Conservation (phyloP, 2,329 filamentous ascomycete genomes). For the Didymella lethalis region DNA sequence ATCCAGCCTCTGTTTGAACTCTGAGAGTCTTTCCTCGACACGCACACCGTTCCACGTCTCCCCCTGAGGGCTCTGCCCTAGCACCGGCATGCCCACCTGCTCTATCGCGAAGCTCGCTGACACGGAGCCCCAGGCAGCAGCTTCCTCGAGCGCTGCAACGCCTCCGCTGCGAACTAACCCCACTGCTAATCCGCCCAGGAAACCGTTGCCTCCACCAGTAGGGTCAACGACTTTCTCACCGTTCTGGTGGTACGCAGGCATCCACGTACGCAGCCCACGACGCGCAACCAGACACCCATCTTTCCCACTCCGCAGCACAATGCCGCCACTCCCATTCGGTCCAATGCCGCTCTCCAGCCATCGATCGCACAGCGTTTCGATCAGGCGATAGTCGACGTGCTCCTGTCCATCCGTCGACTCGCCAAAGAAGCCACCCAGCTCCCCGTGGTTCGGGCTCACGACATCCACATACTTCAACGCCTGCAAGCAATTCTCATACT, state of each 20-base stretch:
- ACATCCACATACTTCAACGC: conserved; percentile 65
- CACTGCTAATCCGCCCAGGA: conserved; percentile 71
- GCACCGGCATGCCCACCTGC: conserved; percentile 81
- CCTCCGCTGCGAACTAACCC: conserved; percentile 61
- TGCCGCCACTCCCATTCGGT: conserved; percentile 55
- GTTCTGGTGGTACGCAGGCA: conserved; percentile 75
- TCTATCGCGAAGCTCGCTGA: conserved; percentile 94
- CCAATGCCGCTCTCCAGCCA: conserved; percentile 51
- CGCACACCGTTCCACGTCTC: conserved; percentile 60
- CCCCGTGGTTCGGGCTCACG: conserved; percentile 82
- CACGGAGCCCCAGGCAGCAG: conserved; percentile 78
- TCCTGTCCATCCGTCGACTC: conserved; percentile 44
- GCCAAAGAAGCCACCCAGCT: conserved; percentile 87
- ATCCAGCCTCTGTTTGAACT: conserved; percentile 52
- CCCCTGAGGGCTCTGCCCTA: conserved; percentile 50
- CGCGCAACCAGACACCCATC: conserved; percentile 69
- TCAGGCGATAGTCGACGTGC: conserved; percentile 48
- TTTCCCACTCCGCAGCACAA: conserved; percentile 75
- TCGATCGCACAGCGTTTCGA: conserved; percentile 53
- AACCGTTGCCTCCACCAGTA: conserved; percentile 92
- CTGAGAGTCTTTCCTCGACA: conserved; percentile 53
- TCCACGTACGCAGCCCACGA: conserved; percentile 63
- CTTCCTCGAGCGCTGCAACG: conserved; percentile 66
- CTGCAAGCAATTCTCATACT: conserved; percentile 61
- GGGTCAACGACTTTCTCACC: conserved; percentile 78